Base-by-base conservation (phyloP, 768 basidiomycete species). In the Cubamyces sp. region DNA sequence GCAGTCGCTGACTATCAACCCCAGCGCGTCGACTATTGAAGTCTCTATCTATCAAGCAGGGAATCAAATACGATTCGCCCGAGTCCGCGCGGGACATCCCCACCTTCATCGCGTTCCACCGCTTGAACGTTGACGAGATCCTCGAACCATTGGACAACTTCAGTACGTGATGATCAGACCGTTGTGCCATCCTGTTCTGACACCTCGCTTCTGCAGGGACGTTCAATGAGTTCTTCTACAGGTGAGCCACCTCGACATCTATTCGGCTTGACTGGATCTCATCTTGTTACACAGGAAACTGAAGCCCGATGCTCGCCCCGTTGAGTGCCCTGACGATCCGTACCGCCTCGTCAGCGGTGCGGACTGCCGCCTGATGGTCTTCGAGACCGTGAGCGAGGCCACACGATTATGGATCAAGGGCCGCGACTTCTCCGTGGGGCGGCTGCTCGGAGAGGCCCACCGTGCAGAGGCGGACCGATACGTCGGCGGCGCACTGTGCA, bases 331-430 rank as follows among this genome's bases (percentile, higher is more conserved):
- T 0, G 82, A 89, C 0, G 86, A 99, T 71, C 88, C 92, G 0
- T 83, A 79, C 50, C 86, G 88, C 8, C 79, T 96, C 14, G 92
- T 98, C 59, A 90, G 88, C 60, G 87, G 86, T n/a, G 97, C 96
- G 1, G 96, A 99, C 77, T 98, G 92, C 71, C 89, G 96, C n/a
- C 82, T 97, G 62, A 95, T 98, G 89, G 86, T 89, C 1, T 99
- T 98, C 74, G 88, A 92, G 73, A 89, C 86, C 0, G 88, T 97
- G 8, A 78, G 76, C 50, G 91, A 93, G 58, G 96, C 96, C 0
- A 97, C 94, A 2, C 79, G 82, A 23, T 77, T 99, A 0, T 99
- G 96, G 96, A 96, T 98, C 77, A 98, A 98, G 71, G 96, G 96
- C 3, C 87, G 94, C 45, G 95, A 97, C 68, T 98, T 99, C 71